Evolutionary conservation across 176 grass and related monocot genomes (phyloP).

Genomic region (Oropetium thomaeum): DNA sequence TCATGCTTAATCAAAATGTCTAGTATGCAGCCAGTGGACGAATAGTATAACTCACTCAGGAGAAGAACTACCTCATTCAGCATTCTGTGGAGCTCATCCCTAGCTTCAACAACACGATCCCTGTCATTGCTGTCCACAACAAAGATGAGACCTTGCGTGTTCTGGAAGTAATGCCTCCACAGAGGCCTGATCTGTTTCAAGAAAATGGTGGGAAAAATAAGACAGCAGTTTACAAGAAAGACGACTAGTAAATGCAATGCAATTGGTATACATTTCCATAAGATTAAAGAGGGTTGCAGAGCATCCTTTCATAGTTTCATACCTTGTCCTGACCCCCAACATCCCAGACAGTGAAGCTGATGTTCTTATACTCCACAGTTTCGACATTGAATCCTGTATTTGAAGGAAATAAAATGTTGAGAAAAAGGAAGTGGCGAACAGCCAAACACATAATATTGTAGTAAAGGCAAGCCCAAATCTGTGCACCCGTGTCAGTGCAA

Average conservation of each 20-base stretch:
- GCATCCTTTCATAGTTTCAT: constrained; percentile 12
- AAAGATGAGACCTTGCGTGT: constrained; percentile 69
- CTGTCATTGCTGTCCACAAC: constrained; percentile 74
- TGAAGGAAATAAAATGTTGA: not conserved
- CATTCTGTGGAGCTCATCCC: constrained; percentile 74
- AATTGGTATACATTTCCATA: no score
- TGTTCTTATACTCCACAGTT: constrained; percentile 95
- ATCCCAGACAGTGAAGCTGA: constrained; percentile 98
- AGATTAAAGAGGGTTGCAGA: not conserved
- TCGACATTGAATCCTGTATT: constrained; percentile 71
- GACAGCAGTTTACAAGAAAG: not conserved
- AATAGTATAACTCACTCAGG: not conserved
- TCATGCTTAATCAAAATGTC: not conserved
- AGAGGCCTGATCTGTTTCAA: constrained; percentile 63
- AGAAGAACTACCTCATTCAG: constrained; percentile 54
- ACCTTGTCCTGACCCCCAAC: constrained; percentile 99
- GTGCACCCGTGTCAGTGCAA: not conserved
- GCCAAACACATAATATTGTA: not conserved
- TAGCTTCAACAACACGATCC: constrained; percentile 71
- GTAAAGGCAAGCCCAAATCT: not conserved
- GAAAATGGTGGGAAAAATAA: not conserved
- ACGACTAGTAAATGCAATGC: not conserved
- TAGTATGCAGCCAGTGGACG: not conserved
- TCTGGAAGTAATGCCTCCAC: constrained; percentile 82
- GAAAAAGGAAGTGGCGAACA: not conserved